Base-by-base conservation (phyloP, 1,284 basidiomycete species). In the Fomes fomentarius region DNA sequence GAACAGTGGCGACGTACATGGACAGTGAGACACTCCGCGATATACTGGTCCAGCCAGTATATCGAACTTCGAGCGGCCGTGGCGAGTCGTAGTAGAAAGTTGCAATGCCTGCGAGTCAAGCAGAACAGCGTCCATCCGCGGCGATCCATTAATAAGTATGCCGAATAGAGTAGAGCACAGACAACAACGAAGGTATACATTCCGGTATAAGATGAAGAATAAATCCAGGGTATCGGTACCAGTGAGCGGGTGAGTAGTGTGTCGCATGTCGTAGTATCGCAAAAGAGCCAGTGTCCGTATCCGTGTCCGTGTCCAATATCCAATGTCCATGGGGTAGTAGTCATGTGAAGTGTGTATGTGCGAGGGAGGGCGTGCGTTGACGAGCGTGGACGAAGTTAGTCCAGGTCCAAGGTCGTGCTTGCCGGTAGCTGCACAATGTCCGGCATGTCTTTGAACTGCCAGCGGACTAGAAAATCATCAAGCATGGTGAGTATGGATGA, bases 401-500 rank as follows among this genome's bases (percentile, higher is more conserved):
- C 35, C 44, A 50, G 54, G 47, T 61, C 59, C n/a, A 25, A 44
- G n/a, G 41, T 49, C 11, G 59, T 61, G 53, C 59, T 57, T 28
- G 59, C 56, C 1, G 59, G 59, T 14, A 61, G 59, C 48, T 61
- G 59, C 21, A 48, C 55, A 44, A 61, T 61, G 38, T 67, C 58
- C 11, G 61, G 55, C 49, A 56, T 57, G 4, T 59, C 59, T 48
- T 63, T 63, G 56, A 64, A 67, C n/a, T 59, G 44, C 53, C 64
- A 67, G 8, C 61, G 56, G 44, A 65, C 65, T 67, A 49, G 5
- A 25, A 30, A 25, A 15, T 11, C 2, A 25, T 44, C 30, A 37
- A 33, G 25, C 14, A 28, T 35, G 34, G 42, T 42, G 3, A 21
- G 8, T 1, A n/a, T 2, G 30, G 28, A n/a, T n/a, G n/a, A 19